Percentiles rank a stretch among this genome's conserved stretches.
These are phyloP conservation scores for Neurospora intermedia DNA, from an alignment of 495 filamentous ascomycete species.

Conservation along the genomic window DNA sequence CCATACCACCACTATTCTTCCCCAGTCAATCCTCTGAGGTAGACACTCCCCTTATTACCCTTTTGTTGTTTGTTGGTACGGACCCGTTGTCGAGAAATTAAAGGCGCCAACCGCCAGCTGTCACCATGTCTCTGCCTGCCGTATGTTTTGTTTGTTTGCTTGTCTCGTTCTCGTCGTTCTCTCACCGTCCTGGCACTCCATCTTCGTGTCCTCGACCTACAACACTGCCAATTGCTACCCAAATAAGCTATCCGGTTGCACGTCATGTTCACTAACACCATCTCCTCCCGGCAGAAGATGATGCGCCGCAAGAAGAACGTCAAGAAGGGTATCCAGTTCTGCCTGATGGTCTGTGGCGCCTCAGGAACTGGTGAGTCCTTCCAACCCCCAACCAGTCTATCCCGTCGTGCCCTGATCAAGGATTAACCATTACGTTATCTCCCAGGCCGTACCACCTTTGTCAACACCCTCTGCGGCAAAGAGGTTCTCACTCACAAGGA, in stretches of 20 bases:
- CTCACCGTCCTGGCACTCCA: neutral
- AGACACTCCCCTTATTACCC: slow-evolving; percentile 12
- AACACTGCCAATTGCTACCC: slow-evolving; percentile 8
- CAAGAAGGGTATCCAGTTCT: slow-evolving; percentile 99
- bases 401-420: neutral
- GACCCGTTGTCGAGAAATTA: neutral
- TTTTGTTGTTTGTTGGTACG: neutral
- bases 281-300: slow-evolving; percentile 55
- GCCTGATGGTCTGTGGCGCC: slow-evolving; percentile 98
- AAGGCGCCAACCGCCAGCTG: slow-evolving; percentile 7
- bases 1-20: slow-evolving; percentile 8
- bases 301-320: slow-evolving; percentile 99
- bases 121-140: slow-evolving; percentile 28
- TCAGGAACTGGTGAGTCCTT: slow-evolving; percentile 80
- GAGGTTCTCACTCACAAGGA: slow-evolving; percentile 81
- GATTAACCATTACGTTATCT: slow-evolving; percentile 15
- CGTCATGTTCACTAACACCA: slow-evolving; percentile 22
- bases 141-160: slow-evolving; percentile 20
- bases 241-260: slow-evolving; percentile 4
- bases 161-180: slow-evolving; percentile 3
- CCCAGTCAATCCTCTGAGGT: slow-evolving; percentile 6
- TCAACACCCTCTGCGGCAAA: slow-evolving; percentile 98
- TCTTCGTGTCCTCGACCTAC: neutral
- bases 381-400: neutral
- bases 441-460: slow-evolving; percentile 91